Base-by-base conservation (phyloP, 805 yeast genomes). In the Wickerhamomyces chaumierensis region DNA sequence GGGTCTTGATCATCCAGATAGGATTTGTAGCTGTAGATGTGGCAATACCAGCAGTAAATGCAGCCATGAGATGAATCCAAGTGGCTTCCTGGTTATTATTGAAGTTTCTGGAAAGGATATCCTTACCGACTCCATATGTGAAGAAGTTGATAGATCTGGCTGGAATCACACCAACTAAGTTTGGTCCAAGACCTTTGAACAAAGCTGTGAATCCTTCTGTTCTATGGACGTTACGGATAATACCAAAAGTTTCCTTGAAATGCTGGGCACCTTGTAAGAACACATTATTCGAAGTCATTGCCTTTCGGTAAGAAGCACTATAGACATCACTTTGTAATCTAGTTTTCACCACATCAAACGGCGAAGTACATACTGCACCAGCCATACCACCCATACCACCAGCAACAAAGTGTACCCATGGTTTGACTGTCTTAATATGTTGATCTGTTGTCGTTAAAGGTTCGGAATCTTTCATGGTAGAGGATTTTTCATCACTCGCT, bases 11-110 rank as follows among this genome's bases (percentile, higher is more conserved):
- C 43, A 92, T 66, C 99, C 99, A 92, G 41, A 92, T 92, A 12
- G 99, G 99, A 57, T 92, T 92, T 0, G 99, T 92, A 13, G 87
- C 95, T 0, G 98, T 90, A 4, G 95, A 81, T 0, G 98, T 92
- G 15, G 81, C 90, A 55, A 90, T 67, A 4, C 99, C 98, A 0
- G 99, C 99, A 49, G 71, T 70, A 0, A 88, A 77, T 5, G 96
- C 98, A 2, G 96, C 77, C 31, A 76, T 53, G 39, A 94, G 64
- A 61, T 92, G 97, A 17, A 92, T 75, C 74, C 85, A 75, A 1
- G 96, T 77, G 14, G 78, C 77, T 52, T 88, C 95, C 42, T 79
- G 58, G 33, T 15, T 31, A 38, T 80, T 59, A 57, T 81, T 81
- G 60, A 86, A 75, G 34, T 71, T 65, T 16, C 63, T 62, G 7